Base-by-base conservation (phyloP, 2,329 filamentous ascomycete species). In the Xylariaceae sp. region DNA sequence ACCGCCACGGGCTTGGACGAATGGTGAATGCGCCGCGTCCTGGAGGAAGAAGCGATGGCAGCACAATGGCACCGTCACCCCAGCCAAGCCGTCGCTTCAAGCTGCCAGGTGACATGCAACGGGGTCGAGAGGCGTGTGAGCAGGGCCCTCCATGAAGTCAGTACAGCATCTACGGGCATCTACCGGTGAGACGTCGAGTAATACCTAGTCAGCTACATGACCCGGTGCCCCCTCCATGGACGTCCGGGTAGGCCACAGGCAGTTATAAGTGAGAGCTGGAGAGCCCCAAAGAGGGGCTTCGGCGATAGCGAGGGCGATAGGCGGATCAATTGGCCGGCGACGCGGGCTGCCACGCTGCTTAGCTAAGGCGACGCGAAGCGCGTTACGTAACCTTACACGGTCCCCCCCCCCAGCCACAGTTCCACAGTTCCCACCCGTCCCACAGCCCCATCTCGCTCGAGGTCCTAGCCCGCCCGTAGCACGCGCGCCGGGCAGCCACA, bases 1-100 rank as follows among this genome's bases (percentile, higher is more conserved):
- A 39, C 48, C 39, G 10, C 37, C 51, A 51, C 47, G 18, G 30
- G 10, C 49, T 47, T 53, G 48, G 52, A 53, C 18, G 17, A 49
- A 58, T 61, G 23, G 49, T 15, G 59, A 57, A 35, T 51, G 54
- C 44, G 47, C 49, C 23, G 15, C 13, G 23, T 7, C 11, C n/a
- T 13, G 35, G 49, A 35, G n/a, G 49, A 35, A 35, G 9, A 30
- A 30, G 23, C 17, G 10, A 13, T 35, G 30, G 1, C 23, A 51
- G 23, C 11, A 30, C 23, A 51, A 30, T 18, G 18, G 34, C 48
- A 13, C 9, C n/a, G 34, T 34, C 18, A 51, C 11, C 10, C 8
- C 23, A 17, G 49, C 23, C 49, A 35, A 51, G 47, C 49, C 49
- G 34, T 11, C 49, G 30, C 49, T 51, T 35, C 13, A 50, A 17